These are phyloP conservation scores for Scedosporium aurantiacum DNA, from an alignment of 2,329 filamentous ascomycete species.

Conservation along the genomic window DNA sequence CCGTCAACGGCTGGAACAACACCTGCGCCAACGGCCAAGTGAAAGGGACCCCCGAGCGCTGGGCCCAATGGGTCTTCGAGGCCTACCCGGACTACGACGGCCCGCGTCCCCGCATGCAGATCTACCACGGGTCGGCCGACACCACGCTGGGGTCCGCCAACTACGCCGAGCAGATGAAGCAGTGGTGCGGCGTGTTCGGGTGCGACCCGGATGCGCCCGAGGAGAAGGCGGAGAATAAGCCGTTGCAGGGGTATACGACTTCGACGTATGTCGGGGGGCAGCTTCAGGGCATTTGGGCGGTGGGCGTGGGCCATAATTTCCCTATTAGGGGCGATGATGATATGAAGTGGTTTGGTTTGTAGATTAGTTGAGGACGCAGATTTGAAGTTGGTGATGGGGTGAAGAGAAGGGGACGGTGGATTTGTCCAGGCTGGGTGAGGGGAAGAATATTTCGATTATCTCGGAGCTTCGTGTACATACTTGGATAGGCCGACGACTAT, in stretches of 20 bases:
- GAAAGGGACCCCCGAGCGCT: conserved; percentile 26
- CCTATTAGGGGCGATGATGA: conserved; percentile 4
- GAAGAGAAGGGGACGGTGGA: not conserved
- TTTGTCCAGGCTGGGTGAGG: too few species aligned
- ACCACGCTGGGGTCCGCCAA: conserved; percentile 38
- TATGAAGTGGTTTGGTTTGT: conserved; percentile 6
- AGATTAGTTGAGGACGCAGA: not conserved
- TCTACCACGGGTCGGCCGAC: conserved; percentile 46
- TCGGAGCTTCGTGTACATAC: too few species aligned
- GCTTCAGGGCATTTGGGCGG: conserved; percentile 14
- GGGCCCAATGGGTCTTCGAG: conserved; percentile 27
- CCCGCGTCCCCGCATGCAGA: conserved; percentile 42
- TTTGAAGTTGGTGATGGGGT: not conserved
- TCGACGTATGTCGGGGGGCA: conserved; percentile 25
- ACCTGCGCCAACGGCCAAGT: conserved; percentile 40
- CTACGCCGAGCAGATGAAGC: conserved; percentile 45
- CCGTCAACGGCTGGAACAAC: conserved; percentile 40
- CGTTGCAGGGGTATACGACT: conserved; percentile 26
- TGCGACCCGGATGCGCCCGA: conserved; percentile 19
- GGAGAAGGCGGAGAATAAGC: conserved; percentile 20
- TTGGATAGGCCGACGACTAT: too few species aligned
- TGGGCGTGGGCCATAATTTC: conserved; percentile 15
- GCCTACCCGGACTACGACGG: conserved; percentile 42
- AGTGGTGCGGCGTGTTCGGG: conserved; percentile 42
- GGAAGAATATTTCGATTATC: too few species aligned